Evolutionary conservation across 176 grass and related monocot genomes (phyloP), one percentile per base, ranked within the genome.

Genomic region (Oryza nivara): DNA sequence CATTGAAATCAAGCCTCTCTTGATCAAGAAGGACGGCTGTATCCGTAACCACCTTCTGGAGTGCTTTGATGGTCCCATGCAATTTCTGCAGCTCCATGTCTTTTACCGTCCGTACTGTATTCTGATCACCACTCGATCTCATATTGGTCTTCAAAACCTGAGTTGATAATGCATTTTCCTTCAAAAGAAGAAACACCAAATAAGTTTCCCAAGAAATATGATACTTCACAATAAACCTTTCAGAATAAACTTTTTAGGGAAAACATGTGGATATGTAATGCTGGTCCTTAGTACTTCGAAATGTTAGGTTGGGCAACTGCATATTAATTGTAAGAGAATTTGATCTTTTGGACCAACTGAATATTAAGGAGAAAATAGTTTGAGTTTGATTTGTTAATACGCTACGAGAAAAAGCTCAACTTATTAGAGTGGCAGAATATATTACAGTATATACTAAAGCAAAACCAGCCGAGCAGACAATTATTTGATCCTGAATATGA

Each of bases 51-150:
- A 86, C 72, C 80, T 92, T 95, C 68, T 95, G 89, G 56, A 98
- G 96, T 77, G 86, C 86, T 92, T 92, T 94, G 28, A 99, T 91
- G 67, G 90, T 99, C 44, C 72, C 68, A 43, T 92, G 81, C 88
- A 99, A 85, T 68, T 91, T 86, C 70, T 92, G 86, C 49, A 95
- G 82, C 71, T 96, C 90, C 73, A 81, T 52, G 47, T 88, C 75
- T 67, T 88, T 88, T 30, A 82, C 69, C 66, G 77, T 54, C 52
- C 32, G 72, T 75, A 65, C 75, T 74, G 78, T 63, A 77, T 76
- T 86, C 66, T 90, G 43, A 68, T 92, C 73, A 73, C 25, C 76
- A 72, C 76, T 65, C 16, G 54, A 44, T 86, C 79, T 79, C 22
- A 70, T 48, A 28, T 5, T 84, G 67, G 28, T 79, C 70, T 92